Conservation (phyloP, 2,329 filamentous ascomycete species). For the Penicillium sp. region DNA sequence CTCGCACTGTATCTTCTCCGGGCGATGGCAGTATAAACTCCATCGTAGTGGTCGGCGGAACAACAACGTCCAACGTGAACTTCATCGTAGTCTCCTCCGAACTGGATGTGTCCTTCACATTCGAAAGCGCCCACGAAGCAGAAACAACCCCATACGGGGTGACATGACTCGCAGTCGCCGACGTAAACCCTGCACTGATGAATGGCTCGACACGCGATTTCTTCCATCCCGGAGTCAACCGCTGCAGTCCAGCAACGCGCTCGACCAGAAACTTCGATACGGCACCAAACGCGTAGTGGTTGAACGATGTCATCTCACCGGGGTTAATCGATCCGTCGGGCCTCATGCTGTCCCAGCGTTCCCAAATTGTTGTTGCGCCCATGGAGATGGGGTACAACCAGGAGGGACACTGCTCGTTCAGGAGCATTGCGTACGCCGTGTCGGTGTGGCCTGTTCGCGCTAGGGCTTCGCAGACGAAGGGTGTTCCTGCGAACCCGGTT, state of each 20-base stretch:
- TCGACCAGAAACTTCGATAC: constrained; percentile 47
- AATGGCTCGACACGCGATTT: constrained; percentile 30
- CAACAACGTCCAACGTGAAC: constrained; percentile 3
- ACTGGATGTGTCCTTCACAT: neutral
- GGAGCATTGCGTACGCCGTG: constrained; percentile 47
- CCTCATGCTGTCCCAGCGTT: constrained; percentile 50
- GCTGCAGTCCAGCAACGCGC: constrained; percentile 28
- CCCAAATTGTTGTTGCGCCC: constrained; percentile 51
- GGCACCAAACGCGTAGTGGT: constrained; percentile 49
- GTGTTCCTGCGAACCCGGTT: constrained; percentile 43
- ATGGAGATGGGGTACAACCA: constrained; percentile 49
- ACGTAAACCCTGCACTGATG: neutral
- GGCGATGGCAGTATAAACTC: neutral
- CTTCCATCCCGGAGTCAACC: constrained; percentile 38
- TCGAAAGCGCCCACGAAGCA: neutral
- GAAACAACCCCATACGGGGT: neutral
- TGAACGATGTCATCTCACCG: constrained; percentile 50
- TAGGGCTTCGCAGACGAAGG: constrained; percentile 33
- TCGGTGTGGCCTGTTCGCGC: constrained; percentile 25
- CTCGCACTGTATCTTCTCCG: neutral
- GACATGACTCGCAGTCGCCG: neutral
- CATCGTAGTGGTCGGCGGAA: constrained; percentile 4
- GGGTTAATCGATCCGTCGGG: constrained; percentile 45
- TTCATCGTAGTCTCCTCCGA: neutral
- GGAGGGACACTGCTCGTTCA: constrained; percentile 38